Evolutionary conservation across 2,329 filamentous ascomycete genomes (phyloP).

Genomic region (Malbranchea cinnamomea): DNA sequence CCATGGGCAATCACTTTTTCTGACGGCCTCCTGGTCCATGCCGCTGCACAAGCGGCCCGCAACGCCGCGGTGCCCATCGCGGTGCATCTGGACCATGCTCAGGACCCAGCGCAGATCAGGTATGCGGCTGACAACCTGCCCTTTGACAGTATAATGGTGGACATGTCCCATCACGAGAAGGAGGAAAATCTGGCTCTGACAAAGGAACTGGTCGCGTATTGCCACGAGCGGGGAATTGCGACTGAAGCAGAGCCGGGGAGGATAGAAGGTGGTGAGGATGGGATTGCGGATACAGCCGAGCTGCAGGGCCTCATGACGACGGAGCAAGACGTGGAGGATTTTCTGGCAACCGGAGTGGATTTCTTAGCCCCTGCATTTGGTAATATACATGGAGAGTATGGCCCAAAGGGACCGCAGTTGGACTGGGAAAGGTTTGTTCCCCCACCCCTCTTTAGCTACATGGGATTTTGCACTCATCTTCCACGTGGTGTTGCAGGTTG

Average conservation of each 20-base stretch:
- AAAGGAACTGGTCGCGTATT: conserved; percentile 46
- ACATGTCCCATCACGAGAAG: conserved; percentile 60
- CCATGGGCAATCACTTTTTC: conserved; percentile 59
- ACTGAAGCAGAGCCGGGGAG: conserved; percentile 58
- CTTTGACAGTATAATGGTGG: conserved; percentile 63
- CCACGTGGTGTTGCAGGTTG: too few species aligned
- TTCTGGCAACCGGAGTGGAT: conserved; percentile 56
- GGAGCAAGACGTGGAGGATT: conserved; percentile 53
- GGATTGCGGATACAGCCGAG: conserved; percentile 51
- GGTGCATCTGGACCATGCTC: conserved; percentile 52
- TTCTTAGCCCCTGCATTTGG: conserved; percentile 62
- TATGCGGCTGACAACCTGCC: conserved; percentile 43
- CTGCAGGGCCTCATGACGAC: conserved; percentile 51
- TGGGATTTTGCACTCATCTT: too few species aligned
- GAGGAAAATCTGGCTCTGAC: conserved; percentile 54
- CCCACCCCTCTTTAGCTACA: too few species aligned
- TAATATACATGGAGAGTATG: conserved; percentile 63
- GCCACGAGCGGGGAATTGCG: conserved; percentile 49
- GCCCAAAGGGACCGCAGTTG: conserved; percentile 45
- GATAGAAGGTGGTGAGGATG: conserved; percentile 62
- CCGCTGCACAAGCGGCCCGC: conserved; percentile 41
- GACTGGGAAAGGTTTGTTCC: conserved; percentile 47
- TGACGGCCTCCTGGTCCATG: conserved; percentile 39
- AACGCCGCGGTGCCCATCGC: conserved; percentile 44
- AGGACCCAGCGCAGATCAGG: conserved; percentile 47